Percentiles rank a stretch among this genome's conserved stretches.
Conservation (phyloP, 305 asterid genomes). For the Fraxinus velutina region DNA sequence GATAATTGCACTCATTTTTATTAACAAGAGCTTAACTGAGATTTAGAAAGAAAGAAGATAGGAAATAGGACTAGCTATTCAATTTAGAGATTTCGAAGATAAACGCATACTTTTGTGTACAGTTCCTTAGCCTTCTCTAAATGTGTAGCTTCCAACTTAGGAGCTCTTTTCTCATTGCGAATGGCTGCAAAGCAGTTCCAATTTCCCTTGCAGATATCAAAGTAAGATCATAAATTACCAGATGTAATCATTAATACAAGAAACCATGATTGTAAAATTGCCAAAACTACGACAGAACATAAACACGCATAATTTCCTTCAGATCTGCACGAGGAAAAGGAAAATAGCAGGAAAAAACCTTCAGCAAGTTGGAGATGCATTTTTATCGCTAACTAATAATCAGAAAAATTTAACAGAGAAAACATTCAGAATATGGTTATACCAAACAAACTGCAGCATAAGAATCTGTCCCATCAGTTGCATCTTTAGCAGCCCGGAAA, state of each 20-base stretch:
- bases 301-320: constrained; percentile 18
- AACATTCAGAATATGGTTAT: constrained; percentile 24
- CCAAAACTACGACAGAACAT: constrained; percentile 11
- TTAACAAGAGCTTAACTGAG: not conserved
- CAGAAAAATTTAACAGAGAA: constrained; percentile 18
- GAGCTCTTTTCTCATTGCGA: constrained; percentile 91
- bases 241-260: constrained; percentile 23
- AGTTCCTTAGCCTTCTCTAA: constrained; percentile 96
- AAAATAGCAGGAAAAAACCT: constrained; percentile 6
- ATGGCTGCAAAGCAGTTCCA: constrained; percentile 98
- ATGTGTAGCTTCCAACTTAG: constrained; percentile 94
- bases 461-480: constrained; percentile 72
- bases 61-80: constrained; percentile 7
- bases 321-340: constrained; percentile 4
- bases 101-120: constrained; percentile 66
- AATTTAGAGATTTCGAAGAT: constrained; percentile 9
- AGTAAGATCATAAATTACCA: constrained; percentile 27
- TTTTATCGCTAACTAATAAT: constrained; percentile 7
- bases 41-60: not conserved
- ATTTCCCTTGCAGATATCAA: constrained; percentile 61
- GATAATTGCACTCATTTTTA: constrained; percentile 10
- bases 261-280: constrained; percentile 12
- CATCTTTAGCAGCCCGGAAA: constrained; percentile 81
- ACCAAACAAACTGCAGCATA: constrained; percentile 98
- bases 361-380: constrained; percentile 14